A percentile compares a stretch with the other conserved stretches of the same genome.
These are phyloP conservation scores for Corymbia maculata DNA, from an alignment of 345 rosid species.

Conservation along the genomic window DNA sequence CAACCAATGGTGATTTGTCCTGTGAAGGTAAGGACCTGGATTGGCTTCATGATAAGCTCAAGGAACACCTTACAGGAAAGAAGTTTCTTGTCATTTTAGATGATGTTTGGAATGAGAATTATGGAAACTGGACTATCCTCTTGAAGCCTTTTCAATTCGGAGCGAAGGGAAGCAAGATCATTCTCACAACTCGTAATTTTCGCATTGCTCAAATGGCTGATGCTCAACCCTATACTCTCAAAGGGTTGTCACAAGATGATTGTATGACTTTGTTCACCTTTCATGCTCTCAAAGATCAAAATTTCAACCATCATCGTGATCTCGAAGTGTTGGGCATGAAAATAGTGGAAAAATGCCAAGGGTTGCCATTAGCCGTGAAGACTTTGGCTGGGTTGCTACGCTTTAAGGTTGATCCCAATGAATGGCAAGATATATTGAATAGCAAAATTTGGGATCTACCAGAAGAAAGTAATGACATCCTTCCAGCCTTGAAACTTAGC, in stretches of 20 bases:
- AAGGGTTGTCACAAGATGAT: background rate
- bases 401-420: fast-evolving
- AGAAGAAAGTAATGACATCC: background rate
- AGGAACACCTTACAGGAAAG: fast-evolving
- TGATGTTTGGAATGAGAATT: too few species aligned
- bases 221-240: background rate
- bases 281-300: background rate
- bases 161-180: background rate
- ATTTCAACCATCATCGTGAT: background rate
- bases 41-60: background rate
- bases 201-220: fast-evolving
- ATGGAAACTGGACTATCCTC: background rate
- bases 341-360: background rate
- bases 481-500: background rate
- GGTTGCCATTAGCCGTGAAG: background rate
- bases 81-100: background rate
- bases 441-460: background rate
- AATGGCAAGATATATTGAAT: fast-evolving
- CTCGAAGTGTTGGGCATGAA: fast-evolving
- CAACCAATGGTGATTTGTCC: fast-evolving
- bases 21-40: background rate
- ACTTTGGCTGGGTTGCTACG: background rate
- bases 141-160: background rate
- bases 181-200: background rate
- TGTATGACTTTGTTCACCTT: background rate